Conservation (phyloP, 805 yeast genomes). For the Hanseniaspora mollemarum region DNA sequence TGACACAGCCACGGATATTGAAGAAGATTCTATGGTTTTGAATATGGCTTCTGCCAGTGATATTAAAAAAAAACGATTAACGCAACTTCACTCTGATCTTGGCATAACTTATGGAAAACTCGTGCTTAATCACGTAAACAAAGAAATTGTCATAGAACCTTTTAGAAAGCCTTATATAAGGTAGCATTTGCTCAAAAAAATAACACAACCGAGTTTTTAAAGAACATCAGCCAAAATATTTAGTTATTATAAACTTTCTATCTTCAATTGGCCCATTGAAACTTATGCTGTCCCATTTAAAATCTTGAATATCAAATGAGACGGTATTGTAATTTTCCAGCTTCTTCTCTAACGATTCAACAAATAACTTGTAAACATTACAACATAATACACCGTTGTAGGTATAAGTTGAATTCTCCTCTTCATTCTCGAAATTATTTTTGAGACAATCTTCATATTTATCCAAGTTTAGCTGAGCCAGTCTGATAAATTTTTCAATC, state of each 20-base stretch:
- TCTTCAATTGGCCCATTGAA: not conserved
- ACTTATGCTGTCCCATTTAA: not conserved
- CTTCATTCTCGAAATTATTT: not conserved
- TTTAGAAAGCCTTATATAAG: slow-evolving; percentile 10
- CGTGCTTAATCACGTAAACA: not conserved
- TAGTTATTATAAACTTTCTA: not conserved
- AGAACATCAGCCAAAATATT: not conserved
- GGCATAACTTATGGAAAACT: slow-evolving; percentile 2
- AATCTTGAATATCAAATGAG: not conserved
- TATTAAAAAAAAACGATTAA: slow-evolving; percentile 3
- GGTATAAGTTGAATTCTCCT: not conserved
- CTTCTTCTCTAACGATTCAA: not conserved
- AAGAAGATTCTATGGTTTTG: slow-evolving; percentile 3
- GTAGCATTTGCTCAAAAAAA: not conserved
- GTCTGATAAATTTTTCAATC: not conserved
- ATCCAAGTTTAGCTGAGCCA: not conserved
- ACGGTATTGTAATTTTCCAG: not conserved
- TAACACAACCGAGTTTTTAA: not conserved
- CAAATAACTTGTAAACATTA: not conserved
- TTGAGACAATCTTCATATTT: not conserved
- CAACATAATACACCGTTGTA: not conserved
- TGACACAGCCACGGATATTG: slow-evolving; percentile 2
- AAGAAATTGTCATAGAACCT: slow-evolving; percentile 8
- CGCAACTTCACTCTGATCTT: not conserved
- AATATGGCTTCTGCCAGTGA: not conserved